Conservation (phyloP, 75 land plant genomes). For the Sequoiadendron giganteum region DNA sequence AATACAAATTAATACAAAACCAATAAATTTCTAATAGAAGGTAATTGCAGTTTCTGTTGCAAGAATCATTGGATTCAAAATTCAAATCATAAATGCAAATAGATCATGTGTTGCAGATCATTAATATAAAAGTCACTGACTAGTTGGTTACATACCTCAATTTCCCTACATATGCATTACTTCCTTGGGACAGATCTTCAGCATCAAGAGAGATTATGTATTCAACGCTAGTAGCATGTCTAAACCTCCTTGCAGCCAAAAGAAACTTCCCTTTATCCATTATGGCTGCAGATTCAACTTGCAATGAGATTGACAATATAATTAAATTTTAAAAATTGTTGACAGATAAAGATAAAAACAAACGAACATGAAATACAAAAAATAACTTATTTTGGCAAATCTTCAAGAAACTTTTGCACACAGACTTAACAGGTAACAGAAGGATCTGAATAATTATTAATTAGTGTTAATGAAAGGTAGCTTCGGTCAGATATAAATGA, state of each 20-base stretch:
- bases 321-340: neutral
- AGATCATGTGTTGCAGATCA: neutral
- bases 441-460: neutral
- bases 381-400: neutral
- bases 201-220: conserved; percentile 46
- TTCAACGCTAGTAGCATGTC: conserved; percentile 31
- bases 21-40: neutral
- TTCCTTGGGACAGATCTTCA: conserved; percentile 42
- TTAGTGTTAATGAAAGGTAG: no score
- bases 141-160: conserved; percentile 20
- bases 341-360: neutral
- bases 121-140: conserved; percentile 6
- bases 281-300: conserved; percentile 21
- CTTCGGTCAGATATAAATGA: no score
- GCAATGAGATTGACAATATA: conserved; percentile 4
- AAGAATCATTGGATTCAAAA: neutral
- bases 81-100: neutral
- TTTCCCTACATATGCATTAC: conserved; percentile 44
- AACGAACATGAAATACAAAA: neutral
- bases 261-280: conserved; percentile 44
- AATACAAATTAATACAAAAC: neutral
- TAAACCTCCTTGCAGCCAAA: conserved; percentile 34
- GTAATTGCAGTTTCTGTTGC: neutral
- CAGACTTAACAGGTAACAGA: neutral
- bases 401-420: neutral